Evolutionary conservation across 2,329 filamentous ascomycete genomes (phyloP).

Genomic region (Sporothrix phasma): DNA sequence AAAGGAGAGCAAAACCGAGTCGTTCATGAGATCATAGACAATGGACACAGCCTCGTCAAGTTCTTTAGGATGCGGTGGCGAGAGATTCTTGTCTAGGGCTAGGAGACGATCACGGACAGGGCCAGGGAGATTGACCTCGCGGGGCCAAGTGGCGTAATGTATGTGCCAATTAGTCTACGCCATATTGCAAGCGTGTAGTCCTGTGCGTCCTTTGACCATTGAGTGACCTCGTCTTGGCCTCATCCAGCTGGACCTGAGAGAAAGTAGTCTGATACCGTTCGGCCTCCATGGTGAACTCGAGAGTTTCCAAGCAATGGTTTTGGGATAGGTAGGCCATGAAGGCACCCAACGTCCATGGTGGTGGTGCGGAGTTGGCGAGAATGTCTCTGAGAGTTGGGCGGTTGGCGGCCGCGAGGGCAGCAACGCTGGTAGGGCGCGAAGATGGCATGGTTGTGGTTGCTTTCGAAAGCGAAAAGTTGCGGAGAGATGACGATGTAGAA

Average conservation of each 20-base stretch:
- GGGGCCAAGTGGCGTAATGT: slow-evolving; percentile 78
- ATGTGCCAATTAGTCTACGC: slow-evolving; percentile 79
- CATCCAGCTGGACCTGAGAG: slow-evolving; percentile 33
- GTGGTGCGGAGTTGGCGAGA: slow-evolving; percentile 70
- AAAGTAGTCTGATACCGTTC: slow-evolving; percentile 65
- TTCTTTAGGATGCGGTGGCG: slow-evolving; percentile 62
- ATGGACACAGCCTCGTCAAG: slow-evolving; percentile 77
- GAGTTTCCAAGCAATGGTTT: slow-evolving; percentile 91
- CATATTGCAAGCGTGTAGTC: slow-evolving; percentile 72
- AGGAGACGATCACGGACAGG: slow-evolving; percentile 76
- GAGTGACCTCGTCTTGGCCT: slow-evolving; percentile 22
- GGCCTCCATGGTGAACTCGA: slow-evolving; percentile 94
- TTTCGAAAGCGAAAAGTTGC: background rate
- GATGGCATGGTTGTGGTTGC: slow-evolving; percentile 31
- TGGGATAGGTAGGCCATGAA: slow-evolving; percentile 96
- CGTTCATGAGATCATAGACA: slow-evolving; percentile 94
- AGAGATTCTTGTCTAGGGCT: slow-evolving; percentile 44
- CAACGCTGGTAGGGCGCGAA: slow-evolving; percentile 41
- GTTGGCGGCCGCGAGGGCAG: slow-evolving; percentile 33
- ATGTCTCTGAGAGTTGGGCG: slow-evolving; percentile 76
- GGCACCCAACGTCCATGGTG: slow-evolving; percentile 81
- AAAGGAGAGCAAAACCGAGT: slow-evolving; percentile 88
- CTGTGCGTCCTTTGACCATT: slow-evolving; percentile 33
- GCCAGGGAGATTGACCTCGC: slow-evolving; percentile 84
- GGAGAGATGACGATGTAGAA: slow-evolving; percentile 5